Conservation (phyloP, 306 rosid species). For the Argentina anserina region DNA sequence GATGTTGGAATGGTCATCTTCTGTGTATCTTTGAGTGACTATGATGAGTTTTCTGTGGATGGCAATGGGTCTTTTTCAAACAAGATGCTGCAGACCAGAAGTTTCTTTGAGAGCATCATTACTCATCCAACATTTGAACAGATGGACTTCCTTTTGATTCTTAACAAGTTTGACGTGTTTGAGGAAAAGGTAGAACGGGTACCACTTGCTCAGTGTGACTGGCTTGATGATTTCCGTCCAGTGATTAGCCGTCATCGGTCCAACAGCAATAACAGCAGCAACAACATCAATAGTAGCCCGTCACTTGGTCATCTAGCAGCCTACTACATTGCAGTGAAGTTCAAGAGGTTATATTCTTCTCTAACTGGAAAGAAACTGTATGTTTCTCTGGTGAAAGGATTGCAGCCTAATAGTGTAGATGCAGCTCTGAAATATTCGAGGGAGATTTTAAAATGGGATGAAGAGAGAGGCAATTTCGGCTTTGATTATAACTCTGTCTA, state of each 20-base stretch:
- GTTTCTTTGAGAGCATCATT: conserved; percentile 74
- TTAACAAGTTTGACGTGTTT: conserved; percentile 75
- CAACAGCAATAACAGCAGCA: conserved; percentile 44
- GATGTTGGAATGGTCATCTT: conserved; percentile 86
- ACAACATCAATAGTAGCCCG: conserved; percentile 58
- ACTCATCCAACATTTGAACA: conserved; percentile 86
- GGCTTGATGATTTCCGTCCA: conserved; percentile 87
- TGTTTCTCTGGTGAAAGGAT: conserved; percentile 68
- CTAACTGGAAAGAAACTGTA: conserved; percentile 73
- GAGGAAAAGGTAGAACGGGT: conserved; percentile 74
- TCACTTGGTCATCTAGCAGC: conserved; percentile 67
- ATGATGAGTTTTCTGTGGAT: conserved; percentile 66
- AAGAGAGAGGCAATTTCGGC: conserved; percentile 79
- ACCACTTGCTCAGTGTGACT: conserved; percentile 65
- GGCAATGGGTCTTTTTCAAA: conserved; percentile 60
- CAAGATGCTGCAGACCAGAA: conserved; percentile 75
- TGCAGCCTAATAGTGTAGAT: conserved; percentile 79
- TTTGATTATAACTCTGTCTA: conserved; percentile 69
- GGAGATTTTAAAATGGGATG: conserved; percentile 89
- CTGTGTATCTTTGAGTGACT: conserved; percentile 87
- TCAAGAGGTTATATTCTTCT: conserved; percentile 78
- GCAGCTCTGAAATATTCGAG: conserved; percentile 73
- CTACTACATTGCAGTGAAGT: conserved; percentile 78
- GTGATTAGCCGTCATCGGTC: conserved; percentile 53
- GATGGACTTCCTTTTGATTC: conserved; percentile 79